Base-by-base conservation (phyloP, 2,329 filamentous ascomycete species). In the Colletotrichum sansevieriae region DNA sequence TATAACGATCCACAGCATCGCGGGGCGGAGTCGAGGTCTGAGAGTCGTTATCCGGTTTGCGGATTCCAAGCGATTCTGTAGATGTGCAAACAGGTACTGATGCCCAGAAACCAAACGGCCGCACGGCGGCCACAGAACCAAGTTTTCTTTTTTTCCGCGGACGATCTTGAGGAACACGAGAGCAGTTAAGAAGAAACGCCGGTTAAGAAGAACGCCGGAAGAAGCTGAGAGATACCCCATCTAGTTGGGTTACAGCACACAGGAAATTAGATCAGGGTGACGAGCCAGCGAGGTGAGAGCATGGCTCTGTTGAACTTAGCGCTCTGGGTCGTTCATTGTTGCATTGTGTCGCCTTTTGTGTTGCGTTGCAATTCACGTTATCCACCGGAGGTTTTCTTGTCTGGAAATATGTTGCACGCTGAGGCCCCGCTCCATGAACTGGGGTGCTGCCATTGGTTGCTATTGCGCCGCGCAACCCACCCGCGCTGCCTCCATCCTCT, bases 101-200 rank as follows among this genome's bases (percentile, higher is more conserved):
- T 65, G 65, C 39, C 46, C n/a, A 33, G 54, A 54, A 65, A 68
- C 54, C 39, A 54, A 68, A 51, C 60, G 65, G 65, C 61, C 65
- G 54, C 65, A 68, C 54, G 56, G 47, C 35, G 29, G 44, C 65
- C 15, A 54, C 39, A 41, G 8, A 61, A 47, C 54, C 55, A 59
- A n/a, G 57, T 49, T 2, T 60, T 29, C 5, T 6, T 9, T 9
- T 9, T 68, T 49, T 15, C 18, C 35, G 47, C 18, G 37, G 29
- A 18, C 33, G 54, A 68, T 65, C 33, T 59, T 55, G 47, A 59
- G 47, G 61, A 12, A 60, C 33, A 35, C 46, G 25, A 47, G 54
- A 47, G n/a, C 46, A 65, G 44, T 47, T 46, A 44, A 25, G 25
- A 20, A 18, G 54, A 25, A 33, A n/a, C n/a, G n/a, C n/a, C n/a